These are phyloP conservation scores for Exserohilum turcica DNA, from an alignment of 2,329 filamentous ascomycete genomes.

Conservation along the genomic window DNA sequence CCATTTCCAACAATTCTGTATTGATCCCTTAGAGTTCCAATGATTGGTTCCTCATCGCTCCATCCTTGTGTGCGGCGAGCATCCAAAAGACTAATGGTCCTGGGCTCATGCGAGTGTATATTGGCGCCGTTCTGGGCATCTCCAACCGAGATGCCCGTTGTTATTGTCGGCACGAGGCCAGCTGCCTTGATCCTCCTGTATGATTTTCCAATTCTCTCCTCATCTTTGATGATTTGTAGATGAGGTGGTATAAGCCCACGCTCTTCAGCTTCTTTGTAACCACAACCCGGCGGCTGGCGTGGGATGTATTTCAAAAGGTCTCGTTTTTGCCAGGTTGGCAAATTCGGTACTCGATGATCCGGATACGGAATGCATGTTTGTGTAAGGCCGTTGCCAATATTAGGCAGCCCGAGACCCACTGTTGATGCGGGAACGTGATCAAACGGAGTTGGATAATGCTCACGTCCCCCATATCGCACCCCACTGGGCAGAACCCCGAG, in stretches of 20 bases:
- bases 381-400: conserved; percentile 64
- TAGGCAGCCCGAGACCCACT: conserved; percentile 65
- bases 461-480: conserved; percentile 61
- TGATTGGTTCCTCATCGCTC: conserved; percentile 70
- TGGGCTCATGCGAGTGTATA: conserved; percentile 70
- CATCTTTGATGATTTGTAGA: conserved; percentile 17
- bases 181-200: conserved; percentile 62
- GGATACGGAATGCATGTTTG: conserved; percentile 68
- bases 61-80: conserved; percentile 71
- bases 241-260: conserved; percentile 39
- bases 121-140: conserved; percentile 62
- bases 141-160: conserved; percentile 57
- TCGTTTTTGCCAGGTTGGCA: conserved; percentile 39
- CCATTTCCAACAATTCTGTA: conserved; percentile 76
- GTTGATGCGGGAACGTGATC: conserved; percentile 58
- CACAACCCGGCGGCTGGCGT: conserved; percentile 51
- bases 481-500: conserved; percentile 57
- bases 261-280: conserved; percentile 43
- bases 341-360: conserved; percentile 64
- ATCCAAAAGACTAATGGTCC: conserved; percentile 69
- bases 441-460: conserved; percentile 63
- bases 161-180: conserved; percentile 66
- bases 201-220: conserved; percentile 29
- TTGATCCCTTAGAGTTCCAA: conserved; percentile 63
- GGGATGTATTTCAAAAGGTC: conserved; percentile 64